Base-by-base conservation (phyloP, 345 rosid species). In the Arabidopsis arenosa region DNA sequence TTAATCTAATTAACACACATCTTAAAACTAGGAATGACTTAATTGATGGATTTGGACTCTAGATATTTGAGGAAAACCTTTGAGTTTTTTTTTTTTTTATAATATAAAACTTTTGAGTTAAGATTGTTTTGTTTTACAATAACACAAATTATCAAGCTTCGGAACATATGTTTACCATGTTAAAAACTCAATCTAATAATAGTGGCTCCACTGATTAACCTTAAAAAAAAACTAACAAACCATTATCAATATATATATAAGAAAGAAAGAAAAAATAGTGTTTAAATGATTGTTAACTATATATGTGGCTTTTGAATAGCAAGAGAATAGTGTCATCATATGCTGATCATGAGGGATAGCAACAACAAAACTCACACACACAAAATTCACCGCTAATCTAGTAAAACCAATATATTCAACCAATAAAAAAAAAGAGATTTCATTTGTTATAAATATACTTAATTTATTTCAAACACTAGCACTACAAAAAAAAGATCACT, bases 291-390 rank as follows among this genome's bases (percentile, higher is more conserved):
- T 35, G 59, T 30, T 13, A 48, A 39, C 54, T 47, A 28, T 13
- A 3, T 47, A 32, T 41, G 73, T 58, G 61, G 30, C 36, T 48
- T 40, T 35, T 35, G 36, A 35, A 57, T 53, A 32, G 28, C 12
- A 26, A 73, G 5, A 53, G n/a, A 41, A 72, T 45, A 36, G 43
- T 47, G 23, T 51, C 63, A 75, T 60, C 69, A 41, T 14, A 60
- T 26, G 61, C 54, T 8, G 35, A 28, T 28, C 32, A 28, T 28
- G 32, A 59, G 9, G 23, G 61, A 59, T 67, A 49, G 11, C 48
- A 6, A 45, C n/a, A 18, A 2, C 4, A 9, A 70, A 4, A 47
- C 0, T 28, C 32, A 3, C 32, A 28, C 32, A 28, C 32, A 54
- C 63, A 43, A 18, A 43, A 54, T 36, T 13, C 18, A 73, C 63